Conservation (phyloP, 2,329 filamentous ascomycete species). For the Hymenoscyphus occultus region DNA sequence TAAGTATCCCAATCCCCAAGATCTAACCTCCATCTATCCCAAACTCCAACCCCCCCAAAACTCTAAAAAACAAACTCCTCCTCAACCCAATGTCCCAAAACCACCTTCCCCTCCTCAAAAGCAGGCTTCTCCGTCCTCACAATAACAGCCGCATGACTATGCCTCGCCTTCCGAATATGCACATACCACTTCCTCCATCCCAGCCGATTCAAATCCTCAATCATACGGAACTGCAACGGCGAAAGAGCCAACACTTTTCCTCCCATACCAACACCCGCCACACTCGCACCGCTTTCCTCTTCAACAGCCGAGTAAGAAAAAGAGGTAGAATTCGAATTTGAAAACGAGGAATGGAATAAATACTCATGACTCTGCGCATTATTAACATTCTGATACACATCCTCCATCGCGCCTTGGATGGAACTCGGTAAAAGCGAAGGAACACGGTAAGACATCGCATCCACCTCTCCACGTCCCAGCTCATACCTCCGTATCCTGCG, state of each 20-base stretch:
- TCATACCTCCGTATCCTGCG: constrained; percentile 76
- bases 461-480: constrained; percentile 62
- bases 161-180: constrained; percentile 70
- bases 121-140: constrained; percentile 64
- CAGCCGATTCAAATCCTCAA: constrained; percentile 66
- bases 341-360: constrained; percentile 44
- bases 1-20: not conserved
- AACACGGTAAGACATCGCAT: constrained; percentile 29
- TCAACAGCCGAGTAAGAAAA: not conserved
- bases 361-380: constrained; percentile 59
- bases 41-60: not conserved
- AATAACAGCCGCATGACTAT: constrained; percentile 89
- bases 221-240: constrained; percentile 79
- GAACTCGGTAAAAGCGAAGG: constrained; percentile 69
- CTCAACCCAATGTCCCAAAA: constrained; percentile 77
- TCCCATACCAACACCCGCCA: too few species aligned
- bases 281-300: too few species aligned
- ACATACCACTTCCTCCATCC: constrained; percentile 65
- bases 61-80: constrained; percentile 58
- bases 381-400: constrained; percentile 39
- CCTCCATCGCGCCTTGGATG: constrained; percentile 72
- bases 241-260: constrained; percentile 72
- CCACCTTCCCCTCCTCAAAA: constrained; percentile 74
- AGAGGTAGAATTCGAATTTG: constrained; percentile 12
- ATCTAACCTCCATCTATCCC: not conserved